A percentile compares a stretch with the other conserved stretches of the same genome.
Conservation (phyloP, 2,329 filamentous ascomycete species). For the Aspergillus quadrilineatus region DNA sequence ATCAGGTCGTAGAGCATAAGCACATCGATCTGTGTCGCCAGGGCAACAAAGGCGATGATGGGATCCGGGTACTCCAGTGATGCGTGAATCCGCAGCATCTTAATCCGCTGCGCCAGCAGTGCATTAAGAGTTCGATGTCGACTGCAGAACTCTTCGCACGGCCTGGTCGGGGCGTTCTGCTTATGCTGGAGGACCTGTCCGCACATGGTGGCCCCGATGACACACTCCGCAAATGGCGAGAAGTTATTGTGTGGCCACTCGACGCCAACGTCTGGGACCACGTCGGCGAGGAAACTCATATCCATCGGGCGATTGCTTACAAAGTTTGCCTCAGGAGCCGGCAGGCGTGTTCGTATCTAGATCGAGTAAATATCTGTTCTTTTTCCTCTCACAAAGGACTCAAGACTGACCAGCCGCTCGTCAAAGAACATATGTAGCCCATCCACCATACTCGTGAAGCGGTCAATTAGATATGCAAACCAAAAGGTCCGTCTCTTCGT, state of each 20-base stretch:
- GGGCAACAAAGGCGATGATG: background rate
- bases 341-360: conserved; percentile 3
- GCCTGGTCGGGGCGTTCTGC: background rate
- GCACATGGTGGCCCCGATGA: conserved; percentile 24
- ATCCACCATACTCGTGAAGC: conserved; percentile 30
- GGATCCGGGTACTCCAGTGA: background rate
- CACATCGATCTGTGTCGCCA: background rate
- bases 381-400: no score
- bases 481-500: conserved; percentile 38
- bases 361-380: background rate
- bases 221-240: conserved; percentile 26
- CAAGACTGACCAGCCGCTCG: conserved; percentile 21
- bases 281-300: conserved; percentile 5
- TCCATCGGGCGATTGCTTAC: background rate
- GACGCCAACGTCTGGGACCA: background rate
- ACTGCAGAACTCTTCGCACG: background rate
- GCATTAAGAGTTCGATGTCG: conserved; percentile 1
- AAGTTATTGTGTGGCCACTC: background rate
- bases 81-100: background rate
- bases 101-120: background rate
- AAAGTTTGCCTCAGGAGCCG: conserved; percentile 2
- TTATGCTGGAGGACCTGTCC: conserved; percentile 9
- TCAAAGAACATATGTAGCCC: conserved; percentile 30
- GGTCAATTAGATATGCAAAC: conserved; percentile 39
- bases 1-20: background rate